Base-by-base conservation (phyloP, 768 basidiomycete species). In the Neoboletus subvelutipes region DNA sequence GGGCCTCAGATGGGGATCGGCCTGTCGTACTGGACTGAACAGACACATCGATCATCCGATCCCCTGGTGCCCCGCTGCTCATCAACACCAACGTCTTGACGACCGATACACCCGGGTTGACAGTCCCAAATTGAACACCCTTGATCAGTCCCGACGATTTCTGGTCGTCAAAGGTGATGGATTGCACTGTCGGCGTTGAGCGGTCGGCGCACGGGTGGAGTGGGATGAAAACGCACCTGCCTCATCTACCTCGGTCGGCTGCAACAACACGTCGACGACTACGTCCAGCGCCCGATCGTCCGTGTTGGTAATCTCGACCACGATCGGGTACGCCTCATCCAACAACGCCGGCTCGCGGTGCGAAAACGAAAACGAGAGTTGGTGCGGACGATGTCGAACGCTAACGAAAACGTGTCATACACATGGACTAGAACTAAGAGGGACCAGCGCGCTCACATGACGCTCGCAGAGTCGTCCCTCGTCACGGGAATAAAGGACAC, bases 31-130 rank as follows among this genome's bases (percentile, higher is more conserved):
- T 77, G 10, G 91, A 87, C 54, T 86, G 87, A 36, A 95, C 74
- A 0, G 92, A 94, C 36, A 96, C 75, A 66, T 97, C 94, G 52
- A 97, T 71, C 43, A 84, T 78, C 43, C 93, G 82, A 51, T 89
- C 83, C 2, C 89, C 91, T 1, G 82, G 75, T 1, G 79, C 80
- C 15, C 91, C 87, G 0, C 78, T 76, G 62, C 81, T 85, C 40
- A 77, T 71, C 36, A 96, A 75, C 63, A 79, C 76, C 37, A 98
- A 67, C 10, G 83, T 86, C 69, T 88, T 92, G 47, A 78, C 61
- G 3, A 76, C 76, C 36, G 76, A 82, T 1, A 76, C 77, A 2
- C 87, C 86, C 0, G 90, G 83, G 1, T 75, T 61, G 20, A 96
- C 69, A 2, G 72, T 67, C 15, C 93, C 92, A 55, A 92, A 81